These are phyloP conservation scores for Epichloe typhina DNA, from an alignment of 2,329 filamentous ascomycete species.

Conservation along the genomic window DNA sequence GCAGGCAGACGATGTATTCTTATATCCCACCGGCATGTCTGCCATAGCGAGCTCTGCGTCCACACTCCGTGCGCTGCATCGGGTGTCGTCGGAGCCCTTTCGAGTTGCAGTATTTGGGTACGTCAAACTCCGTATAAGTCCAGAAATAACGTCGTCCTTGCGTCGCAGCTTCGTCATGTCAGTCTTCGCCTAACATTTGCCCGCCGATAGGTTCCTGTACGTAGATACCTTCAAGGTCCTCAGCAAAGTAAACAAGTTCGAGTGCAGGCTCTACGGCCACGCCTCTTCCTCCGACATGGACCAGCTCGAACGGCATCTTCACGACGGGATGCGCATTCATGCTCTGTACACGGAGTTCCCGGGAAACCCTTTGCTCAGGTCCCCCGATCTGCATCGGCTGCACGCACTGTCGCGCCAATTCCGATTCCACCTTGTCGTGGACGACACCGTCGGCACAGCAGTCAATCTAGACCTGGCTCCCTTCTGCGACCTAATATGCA, in stretches of 20 bases:
- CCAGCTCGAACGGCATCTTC: constrained; percentile 23
- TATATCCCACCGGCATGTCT: constrained; percentile 40
- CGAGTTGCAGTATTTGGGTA: constrained; percentile 18
- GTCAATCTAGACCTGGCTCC: constrained; percentile 32
- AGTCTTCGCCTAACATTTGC: neutral
- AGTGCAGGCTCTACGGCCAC: constrained; percentile 29
- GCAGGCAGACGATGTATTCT: constrained; percentile 26
- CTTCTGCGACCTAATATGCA: constrained; percentile 35
- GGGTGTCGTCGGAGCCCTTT: neutral
- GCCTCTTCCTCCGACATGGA: constrained; percentile 27
- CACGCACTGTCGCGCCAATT: constrained; percentile 20
- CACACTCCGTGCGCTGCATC: constrained; percentile 3
- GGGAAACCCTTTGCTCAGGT: constrained; percentile 18
- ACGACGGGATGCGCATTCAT: constrained; percentile 24
- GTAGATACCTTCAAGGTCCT: constrained; percentile 19
- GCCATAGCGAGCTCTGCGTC: constrained; percentile 23
- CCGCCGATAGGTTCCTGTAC: constrained; percentile 13
- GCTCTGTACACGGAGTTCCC: constrained; percentile 34
- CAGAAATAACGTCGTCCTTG: no score
- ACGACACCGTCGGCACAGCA: constrained; percentile 32
- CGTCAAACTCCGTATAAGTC: neutral
- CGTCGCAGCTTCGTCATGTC: no score
- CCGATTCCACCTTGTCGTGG: constrained; percentile 27
- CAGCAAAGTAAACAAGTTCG: constrained; percentile 13
- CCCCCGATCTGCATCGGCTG: constrained; percentile 15